phyloP scores from a whole-genome alignment of 2,329 filamentous ascomycete species.

The Cadophora sp. region DNA sequence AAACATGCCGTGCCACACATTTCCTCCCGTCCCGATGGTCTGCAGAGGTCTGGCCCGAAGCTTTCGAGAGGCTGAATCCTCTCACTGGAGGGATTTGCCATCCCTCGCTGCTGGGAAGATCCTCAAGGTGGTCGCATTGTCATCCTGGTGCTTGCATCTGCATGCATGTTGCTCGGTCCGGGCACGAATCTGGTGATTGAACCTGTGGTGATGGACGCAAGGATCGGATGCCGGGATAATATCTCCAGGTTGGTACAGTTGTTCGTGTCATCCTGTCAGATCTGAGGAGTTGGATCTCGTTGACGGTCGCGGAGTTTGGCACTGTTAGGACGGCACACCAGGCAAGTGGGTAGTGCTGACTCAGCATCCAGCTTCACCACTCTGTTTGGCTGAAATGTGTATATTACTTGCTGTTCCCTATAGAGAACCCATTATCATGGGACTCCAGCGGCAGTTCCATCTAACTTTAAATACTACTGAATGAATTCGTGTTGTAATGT shows the following conservation, averaged over 20 bases:
- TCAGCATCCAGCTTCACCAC: too few species aligned
- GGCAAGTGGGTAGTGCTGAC: too few species aligned
- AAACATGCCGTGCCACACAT: conserved; percentile 7
- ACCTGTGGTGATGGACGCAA: not conserved
- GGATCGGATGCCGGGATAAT: conserved; percentile 3
- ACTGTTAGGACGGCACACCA: too few species aligned
- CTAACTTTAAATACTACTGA: not conserved
- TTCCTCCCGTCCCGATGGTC: not conserved
- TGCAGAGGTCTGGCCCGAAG: conserved; percentile 13
- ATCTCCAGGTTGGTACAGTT: conserved; percentile 6
- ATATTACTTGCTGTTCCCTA: not conserved
- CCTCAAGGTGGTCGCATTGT: conserved; percentile 3
- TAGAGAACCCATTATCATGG: not conserved
- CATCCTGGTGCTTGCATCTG: conserved; percentile 15
- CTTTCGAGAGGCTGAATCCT: conserved; percentile 23
- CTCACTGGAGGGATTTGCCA: not conserved
- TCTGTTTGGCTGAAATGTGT: too few species aligned
- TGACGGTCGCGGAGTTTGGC: not conserved
- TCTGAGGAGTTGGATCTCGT: not conserved
- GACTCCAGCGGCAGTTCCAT: too few species aligned
- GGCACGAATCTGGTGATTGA: conserved; percentile 14
- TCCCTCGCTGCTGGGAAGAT: not conserved
- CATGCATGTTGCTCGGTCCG: conserved; percentile 8
- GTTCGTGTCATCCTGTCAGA: not conserved
- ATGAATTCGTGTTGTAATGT: not conserved